phyloP scores from a whole-genome alignment of 139 green algal species.

The Coelastrella sp. region DNA sequence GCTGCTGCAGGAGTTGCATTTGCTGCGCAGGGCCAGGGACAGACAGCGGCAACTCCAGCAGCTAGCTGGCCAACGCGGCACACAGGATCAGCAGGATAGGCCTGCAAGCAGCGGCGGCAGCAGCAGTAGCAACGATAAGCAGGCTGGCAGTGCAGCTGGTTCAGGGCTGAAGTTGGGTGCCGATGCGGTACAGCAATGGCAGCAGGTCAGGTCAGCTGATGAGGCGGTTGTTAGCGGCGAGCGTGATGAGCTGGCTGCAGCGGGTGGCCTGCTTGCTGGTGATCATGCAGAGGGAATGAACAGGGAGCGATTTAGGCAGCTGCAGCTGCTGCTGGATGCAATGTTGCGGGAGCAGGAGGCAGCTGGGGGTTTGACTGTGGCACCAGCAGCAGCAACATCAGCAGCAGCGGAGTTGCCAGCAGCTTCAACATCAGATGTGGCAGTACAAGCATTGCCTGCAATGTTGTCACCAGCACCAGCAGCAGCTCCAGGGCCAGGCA shows the following conservation, averaged over 20 bases:
- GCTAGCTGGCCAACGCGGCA: neutral
- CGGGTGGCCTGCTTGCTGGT: neutral
- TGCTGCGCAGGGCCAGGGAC: neutral
- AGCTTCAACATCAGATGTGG: too few species aligned
- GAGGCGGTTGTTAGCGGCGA: neutral
- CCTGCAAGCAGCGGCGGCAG: constrained; percentile 25
- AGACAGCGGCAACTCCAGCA: constrained; percentile 31
- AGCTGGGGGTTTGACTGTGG: neutral
- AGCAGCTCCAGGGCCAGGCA: too few species aligned
- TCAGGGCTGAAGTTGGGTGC: too few species aligned
- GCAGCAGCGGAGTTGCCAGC: too few species aligned
- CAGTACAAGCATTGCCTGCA: too few species aligned
- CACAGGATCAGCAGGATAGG: too few species aligned
- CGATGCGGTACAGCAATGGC: neutral
- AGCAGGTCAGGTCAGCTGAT: neutral
- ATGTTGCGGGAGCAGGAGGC: constrained; percentile 8
- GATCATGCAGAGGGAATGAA: neutral
- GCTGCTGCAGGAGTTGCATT: constrained; percentile 43
- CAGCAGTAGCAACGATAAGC: neutral
- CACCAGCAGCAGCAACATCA: neutral
- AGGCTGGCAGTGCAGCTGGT: neutral
- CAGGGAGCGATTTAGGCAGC: constrained; percentile 18
- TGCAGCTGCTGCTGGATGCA: constrained; percentile 21
- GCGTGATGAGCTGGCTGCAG: neutral
- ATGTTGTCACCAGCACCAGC: too few species aligned